phyloP scores from a whole-genome alignment of 306 rosid genomes.

The Glycine latifolia region DNA sequence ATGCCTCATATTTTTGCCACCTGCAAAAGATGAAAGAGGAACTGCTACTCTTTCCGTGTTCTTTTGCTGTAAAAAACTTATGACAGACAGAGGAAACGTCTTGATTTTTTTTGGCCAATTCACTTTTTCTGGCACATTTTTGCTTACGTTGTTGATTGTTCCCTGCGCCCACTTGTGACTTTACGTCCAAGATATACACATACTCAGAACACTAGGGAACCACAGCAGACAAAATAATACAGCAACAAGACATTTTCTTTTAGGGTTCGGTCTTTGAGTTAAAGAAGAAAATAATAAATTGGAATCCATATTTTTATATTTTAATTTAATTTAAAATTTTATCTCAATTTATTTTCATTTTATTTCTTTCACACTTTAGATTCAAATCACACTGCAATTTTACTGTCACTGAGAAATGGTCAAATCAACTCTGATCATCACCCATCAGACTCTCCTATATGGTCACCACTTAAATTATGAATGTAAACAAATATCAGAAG shows the following conservation, averaged over 20 bases:
- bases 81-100: conserved; percentile 19
- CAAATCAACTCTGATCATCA: conserved; percentile 43
- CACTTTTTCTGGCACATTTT: conserved; percentile 33
- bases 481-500: conserved; percentile 27
- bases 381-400: conserved; percentile 41
- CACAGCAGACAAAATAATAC: conserved; percentile 32
- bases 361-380: not conserved
- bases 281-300: too few species aligned
- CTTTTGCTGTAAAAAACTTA: conserved; percentile 34
- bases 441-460: conserved; percentile 30
- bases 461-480: conserved; percentile 37
- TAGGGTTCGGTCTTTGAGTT: too few species aligned
- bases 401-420: conserved; percentile 40
- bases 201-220: conserved; percentile 8
- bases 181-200: not conserved
- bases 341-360: too few species aligned
- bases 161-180: conserved; percentile 30
- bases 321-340: too few species aligned
- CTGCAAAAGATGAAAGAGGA: not conserved
- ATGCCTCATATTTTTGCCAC: conserved; percentile 25
- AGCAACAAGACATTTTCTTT: conserved; percentile 31
- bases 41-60: conserved; percentile 26
- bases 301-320: too few species aligned
- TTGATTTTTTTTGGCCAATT: conserved; percentile 14
- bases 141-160: conserved; percentile 43